These are phyloP conservation scores for Crithidia acanthocephali DNA, from an alignment of 208 protist genomes.

Conservation along the genomic window DNA sequence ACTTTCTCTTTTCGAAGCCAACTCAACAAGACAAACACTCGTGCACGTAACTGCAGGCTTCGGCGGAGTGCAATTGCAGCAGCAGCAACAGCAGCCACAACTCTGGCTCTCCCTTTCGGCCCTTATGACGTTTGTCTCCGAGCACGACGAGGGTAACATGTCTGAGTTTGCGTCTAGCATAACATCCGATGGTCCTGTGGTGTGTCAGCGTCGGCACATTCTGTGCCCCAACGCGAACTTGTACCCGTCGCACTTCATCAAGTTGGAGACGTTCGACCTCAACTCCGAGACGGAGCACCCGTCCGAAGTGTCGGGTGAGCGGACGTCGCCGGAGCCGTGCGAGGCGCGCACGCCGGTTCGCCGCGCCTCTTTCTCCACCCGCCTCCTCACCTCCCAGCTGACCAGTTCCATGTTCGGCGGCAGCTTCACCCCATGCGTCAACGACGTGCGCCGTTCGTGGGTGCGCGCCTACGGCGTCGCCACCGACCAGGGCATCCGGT, in stretches of 20 bases:
- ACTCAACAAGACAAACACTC: not conserved
- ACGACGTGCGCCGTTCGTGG: slow-evolving; percentile 16
- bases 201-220: slow-evolving; percentile 12
- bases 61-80: too few species aligned
- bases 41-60: too few species aligned
- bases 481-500: slow-evolving; percentile 76
- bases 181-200: slow-evolving; percentile 2
- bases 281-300: slow-evolving; percentile 25
- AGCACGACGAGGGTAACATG: slow-evolving; percentile 1
- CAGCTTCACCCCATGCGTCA: slow-evolving; percentile 17
- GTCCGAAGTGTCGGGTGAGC: slow-evolving; percentile 17
- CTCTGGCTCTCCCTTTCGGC: not conserved
- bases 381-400: slow-evolving; percentile 8
- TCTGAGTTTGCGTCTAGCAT: slow-evolving; percentile 4
- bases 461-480: slow-evolving; percentile 65
- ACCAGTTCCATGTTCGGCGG: slow-evolving; percentile 14
- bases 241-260: slow-evolving; percentile 13
- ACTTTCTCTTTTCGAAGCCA: not conserved
- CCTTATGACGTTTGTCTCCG: slow-evolving; percentile 7
- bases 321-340: slow-evolving; percentile 9
- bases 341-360: slow-evolving; percentile 12
- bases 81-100: not conserved
- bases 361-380: slow-evolving; percentile 7
- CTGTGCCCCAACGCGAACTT: slow-evolving; percentile 1
- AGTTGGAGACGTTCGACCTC: slow-evolving; percentile 28